Evolutionary conservation across 176 grass and related monocot species (phyloP).

Genomic region (Sorghum bicolor): Sorghum_bicolor_NCBIv3 NC_012871.2:64708001-64708500

Average conservation of each 20-base stretch:
- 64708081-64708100: background rate
- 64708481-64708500: conserved; percentile 93
- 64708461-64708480: conserved; percentile 86
- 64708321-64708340: background rate
- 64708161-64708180: background rate
- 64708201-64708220: background rate
- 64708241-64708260: background rate
- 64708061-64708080: background rate
- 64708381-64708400: background rate
- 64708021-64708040: background rate
- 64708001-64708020: background rate
- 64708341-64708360: background rate
- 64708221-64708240: too few relatives aligned
- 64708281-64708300: background rate
- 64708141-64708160: background rate
- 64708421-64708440: conserved; percentile 56
- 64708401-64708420: conserved; percentile 1
- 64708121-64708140: background rate
- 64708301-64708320: background rate
- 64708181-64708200: background rate
- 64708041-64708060: background rate
- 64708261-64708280: background rate
- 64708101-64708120: background rate
- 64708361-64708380: background rate
- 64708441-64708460: conserved; percentile 73